These are phyloP conservation scores for Podospora didyma DNA, from an alignment of 495 filamentous ascomycete genomes.

Conservation along the genomic window DNA sequence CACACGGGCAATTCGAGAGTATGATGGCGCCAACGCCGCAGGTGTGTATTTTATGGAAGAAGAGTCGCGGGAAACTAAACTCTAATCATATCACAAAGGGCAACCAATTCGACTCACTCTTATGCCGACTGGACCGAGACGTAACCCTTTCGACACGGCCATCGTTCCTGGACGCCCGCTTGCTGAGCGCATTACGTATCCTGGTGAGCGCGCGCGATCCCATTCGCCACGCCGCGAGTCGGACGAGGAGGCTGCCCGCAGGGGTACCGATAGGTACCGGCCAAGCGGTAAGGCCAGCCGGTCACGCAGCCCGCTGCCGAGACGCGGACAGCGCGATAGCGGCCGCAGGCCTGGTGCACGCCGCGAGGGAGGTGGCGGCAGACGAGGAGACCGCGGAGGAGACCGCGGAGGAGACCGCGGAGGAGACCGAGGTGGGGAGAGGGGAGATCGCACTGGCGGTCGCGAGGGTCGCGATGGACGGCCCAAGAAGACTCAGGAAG, in stretches of 20 bases:
- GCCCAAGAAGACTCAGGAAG: conserved; percentile 84
- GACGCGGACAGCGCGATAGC: conserved; percentile 15
- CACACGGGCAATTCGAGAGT: conserved; percentile 69
- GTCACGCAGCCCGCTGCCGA: conserved; percentile 44
- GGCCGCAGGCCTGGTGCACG: conserved; percentile 19
- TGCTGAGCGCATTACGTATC: conserved; percentile 68
- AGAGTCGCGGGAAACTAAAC: neutral
- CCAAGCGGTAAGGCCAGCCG: conserved; percentile 54
- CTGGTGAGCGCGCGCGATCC: conserved; percentile 46
- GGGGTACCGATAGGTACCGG: conserved; percentile 80
- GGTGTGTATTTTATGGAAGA: conserved; percentile 37
- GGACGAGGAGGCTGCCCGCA: conserved; percentile 63
- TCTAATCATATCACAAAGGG: conserved; percentile 32
- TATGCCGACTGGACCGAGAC: conserved; percentile 48
- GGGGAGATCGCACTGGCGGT: conserved; percentile 23
- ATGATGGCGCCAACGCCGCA: conserved; percentile 86
- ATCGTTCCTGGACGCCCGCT: conserved; percentile 56
- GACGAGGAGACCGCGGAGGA: no score
- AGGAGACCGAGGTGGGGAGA: conserved; percentile 40
- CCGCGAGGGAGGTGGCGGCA: conserved; percentile 22
- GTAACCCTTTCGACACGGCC: conserved; percentile 57
- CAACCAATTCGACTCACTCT: conserved; percentile 83
- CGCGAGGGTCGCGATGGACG: conserved; percentile 48
- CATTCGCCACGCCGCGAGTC: conserved; percentile 54
- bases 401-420: conserved; percentile 45